A percentile compares a stretch with the other conserved stretches of the same genome.
Conservation (phyloP, 257 asterid species). For the Solanum neorickii region DNA sequence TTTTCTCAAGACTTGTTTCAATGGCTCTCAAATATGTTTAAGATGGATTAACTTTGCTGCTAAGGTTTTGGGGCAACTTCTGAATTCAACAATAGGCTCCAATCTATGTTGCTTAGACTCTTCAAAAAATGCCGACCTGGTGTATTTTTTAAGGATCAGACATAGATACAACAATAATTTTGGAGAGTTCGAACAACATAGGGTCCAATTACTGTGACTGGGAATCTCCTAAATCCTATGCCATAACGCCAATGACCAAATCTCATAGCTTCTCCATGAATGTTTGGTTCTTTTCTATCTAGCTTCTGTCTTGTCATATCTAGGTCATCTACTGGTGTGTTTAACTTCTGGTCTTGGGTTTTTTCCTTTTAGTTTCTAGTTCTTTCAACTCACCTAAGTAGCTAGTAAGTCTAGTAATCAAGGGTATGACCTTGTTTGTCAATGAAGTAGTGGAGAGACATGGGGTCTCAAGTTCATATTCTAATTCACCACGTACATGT, state of each 20-base stretch:
- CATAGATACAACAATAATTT: too few species aligned
- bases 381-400: neutral
- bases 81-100: neutral
- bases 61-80: neutral
- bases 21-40: neutral
- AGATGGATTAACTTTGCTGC: neutral
- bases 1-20: neutral
- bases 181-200: neutral
- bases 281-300: neutral
- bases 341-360: neutral
- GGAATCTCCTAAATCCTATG: neutral
- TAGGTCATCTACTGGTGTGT: neutral
- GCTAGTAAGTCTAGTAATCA: neutral
- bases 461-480: neutral
- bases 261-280: neutral
- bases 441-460: neutral
- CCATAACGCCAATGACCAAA: neutral
- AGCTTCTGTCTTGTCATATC: neutral
- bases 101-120: neutral
- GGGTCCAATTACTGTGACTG: neutral
- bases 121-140: too few species aligned
- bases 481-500: neutral
- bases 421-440: neutral
- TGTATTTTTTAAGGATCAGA: too few species aligned
- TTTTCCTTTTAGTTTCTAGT: neutral